phyloP scores from a whole-genome alignment of 306 rosid species.

The Malus fusca region DNA sequence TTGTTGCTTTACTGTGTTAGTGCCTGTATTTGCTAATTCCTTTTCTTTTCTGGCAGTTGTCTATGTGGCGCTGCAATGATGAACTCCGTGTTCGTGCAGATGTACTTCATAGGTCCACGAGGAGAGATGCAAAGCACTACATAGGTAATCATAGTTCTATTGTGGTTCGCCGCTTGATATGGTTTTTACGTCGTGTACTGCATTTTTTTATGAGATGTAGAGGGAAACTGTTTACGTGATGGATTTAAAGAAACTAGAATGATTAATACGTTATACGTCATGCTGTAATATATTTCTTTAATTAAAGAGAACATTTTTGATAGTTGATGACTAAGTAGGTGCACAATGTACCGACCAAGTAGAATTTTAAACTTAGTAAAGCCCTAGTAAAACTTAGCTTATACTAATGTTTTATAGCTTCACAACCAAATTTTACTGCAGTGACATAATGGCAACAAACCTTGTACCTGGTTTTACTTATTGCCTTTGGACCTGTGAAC shows the following conservation, averaged over 20 bases:
- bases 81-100: conserved; percentile 87
- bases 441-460: neutral
- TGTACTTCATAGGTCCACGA: conserved; percentile 54
- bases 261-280: neutral
- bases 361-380: neutral
- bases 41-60: conserved; percentile 47
- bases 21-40: conserved; percentile 5
- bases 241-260: neutral
- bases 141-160: conserved; percentile 46
- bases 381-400: neutral
- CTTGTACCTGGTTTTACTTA: neutral
- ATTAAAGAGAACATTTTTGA: neutral
- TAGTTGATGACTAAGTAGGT: neutral
- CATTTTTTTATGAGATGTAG: neutral
- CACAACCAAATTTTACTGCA: neutral
- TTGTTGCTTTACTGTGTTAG: neutral
- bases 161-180: neutral
- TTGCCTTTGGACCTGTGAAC: neutral
- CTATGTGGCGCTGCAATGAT: conserved; percentile 99
- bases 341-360: no score
- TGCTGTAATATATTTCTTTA: neutral
- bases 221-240: neutral
- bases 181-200: neutral
- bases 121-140: conserved; percentile 90
- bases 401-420: neutral